Evolutionary conservation across 2,329 filamentous ascomycete species (phyloP).

Genomic region (Alternaria arbusti): DNA sequence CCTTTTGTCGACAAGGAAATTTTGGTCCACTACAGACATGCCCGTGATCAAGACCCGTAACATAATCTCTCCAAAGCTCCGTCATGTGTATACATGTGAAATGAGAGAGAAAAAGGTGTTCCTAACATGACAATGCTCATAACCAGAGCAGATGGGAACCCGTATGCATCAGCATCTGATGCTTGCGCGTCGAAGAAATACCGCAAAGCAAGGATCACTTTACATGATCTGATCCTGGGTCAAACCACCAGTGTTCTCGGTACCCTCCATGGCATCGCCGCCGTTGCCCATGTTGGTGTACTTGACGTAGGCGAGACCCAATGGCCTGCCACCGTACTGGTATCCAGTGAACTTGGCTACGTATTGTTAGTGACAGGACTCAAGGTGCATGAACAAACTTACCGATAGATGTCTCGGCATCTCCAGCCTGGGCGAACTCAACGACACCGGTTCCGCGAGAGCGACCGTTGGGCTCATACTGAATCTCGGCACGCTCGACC

Average conservation of each 20-base stretch:
- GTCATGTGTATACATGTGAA: constrained; percentile 24
- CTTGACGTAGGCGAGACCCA: constrained; percentile 92
- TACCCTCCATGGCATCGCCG: constrained; percentile 78
- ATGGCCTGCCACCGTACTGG: constrained; percentile 92
- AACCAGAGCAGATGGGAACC: constrained; percentile 6
- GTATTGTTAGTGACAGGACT: constrained; percentile 31
- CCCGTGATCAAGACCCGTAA: constrained; percentile 12
- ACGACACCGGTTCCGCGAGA: constrained; percentile 97
- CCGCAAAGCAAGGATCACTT: background rate
- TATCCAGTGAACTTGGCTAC: constrained; percentile 94
- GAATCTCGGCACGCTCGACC: constrained; percentile 98
- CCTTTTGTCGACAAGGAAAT: constrained; percentile 47
- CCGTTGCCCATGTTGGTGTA: constrained; percentile 73
- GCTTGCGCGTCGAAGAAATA: constrained; percentile 8
- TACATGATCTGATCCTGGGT: constrained; percentile 99
- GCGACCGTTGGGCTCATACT: constrained; percentile 95
- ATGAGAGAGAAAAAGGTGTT: constrained; percentile 20
- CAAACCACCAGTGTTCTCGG: constrained; percentile 70
- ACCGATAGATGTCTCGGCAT: constrained; percentile 88
- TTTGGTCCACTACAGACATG: constrained; percentile 28
- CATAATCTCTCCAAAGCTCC: constrained; percentile 20
- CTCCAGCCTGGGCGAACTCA: constrained; percentile 81
- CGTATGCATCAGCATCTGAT: constrained; percentile 6
- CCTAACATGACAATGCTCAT: constrained; percentile 20
- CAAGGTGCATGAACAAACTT: constrained; percentile 34